These are phyloP conservation scores for Drosera spatulata DNA, from an alignment of 179 eudicot species.

Conservation along the genomic window DNA sequence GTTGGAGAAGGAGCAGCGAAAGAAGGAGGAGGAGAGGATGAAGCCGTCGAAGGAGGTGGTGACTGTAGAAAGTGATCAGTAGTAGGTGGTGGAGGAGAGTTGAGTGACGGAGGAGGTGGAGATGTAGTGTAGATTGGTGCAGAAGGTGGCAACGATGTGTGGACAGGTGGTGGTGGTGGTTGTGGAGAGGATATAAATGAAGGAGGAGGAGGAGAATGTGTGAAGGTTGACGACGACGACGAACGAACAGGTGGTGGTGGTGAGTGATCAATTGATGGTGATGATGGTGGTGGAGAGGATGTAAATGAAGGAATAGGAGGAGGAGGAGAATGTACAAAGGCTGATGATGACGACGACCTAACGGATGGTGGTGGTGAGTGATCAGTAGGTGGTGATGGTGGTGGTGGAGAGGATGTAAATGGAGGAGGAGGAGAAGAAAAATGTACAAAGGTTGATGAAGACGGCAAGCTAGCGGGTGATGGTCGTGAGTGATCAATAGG, in stretches of 20 bases:
- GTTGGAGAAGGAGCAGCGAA: too few species aligned
- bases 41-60: slow-evolving; percentile 12
- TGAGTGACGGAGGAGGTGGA: slow-evolving; percentile 7
- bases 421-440: slow-evolving; percentile 7
- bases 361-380: neutral
- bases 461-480: neutral
- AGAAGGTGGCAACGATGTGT: neutral
- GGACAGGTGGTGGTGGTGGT: neutral
- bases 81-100: slow-evolving; percentile 2
- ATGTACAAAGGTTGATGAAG: neutral
- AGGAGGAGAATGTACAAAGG: neutral
- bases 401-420: neutral
- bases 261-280: slow-evolving; percentile 16
- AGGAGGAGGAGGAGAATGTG: slow-evolving; percentile 8
- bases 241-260: slow-evolving; percentile 11
- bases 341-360: too few species aligned
- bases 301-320: slow-evolving; percentile 8
- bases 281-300: too few species aligned
- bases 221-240: neutral
- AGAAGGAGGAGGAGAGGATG: slow-evolving; percentile 6
- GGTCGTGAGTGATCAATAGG: slow-evolving; percentile 23
- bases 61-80: neutral
- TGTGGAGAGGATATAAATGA: too few species aligned
- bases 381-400: neutral
- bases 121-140: neutral